Base-by-base conservation (phyloP, 1,139 yeast genomes). In the Debaryomyces singareniensis region DNA sequence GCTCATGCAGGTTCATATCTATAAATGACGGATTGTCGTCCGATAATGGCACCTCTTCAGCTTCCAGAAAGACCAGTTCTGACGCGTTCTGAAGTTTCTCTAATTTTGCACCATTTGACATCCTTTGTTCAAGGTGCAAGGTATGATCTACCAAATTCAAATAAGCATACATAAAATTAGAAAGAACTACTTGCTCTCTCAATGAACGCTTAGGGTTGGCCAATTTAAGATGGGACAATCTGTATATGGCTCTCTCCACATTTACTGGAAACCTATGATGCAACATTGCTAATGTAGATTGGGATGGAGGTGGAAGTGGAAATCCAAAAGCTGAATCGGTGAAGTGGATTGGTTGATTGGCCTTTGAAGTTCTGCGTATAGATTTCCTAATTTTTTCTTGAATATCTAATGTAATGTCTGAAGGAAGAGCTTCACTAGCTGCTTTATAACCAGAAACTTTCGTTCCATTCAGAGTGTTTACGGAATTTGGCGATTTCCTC, bases 131-230 rank as follows among this genome's bases (percentile, higher is more conserved):
- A 40, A 82, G 56, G 53, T 80, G 85, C 42, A 82, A 62, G 5
- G 91, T 80, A 45, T 89, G 96, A 54, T 91, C 94, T 35, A 91
- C 96, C 55, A 91, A 66, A 50, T 91, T 91, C 65, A 91, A 71
- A 57, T 91, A 91, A 0, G 97, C 93, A 53, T 91, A 91, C 98
- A 91, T 91, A 70, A 91, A 91, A 53, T 93, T 93, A 34, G 96
- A 85, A 41, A 91, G 59, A 30, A 91, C 56, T 2, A 91, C 98
- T 52, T 91, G 98, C 50, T 93, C 96, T 22, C 89, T 70, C 37
- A 91, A 62, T 13, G 94, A 94, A 34, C 97, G 65, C 49, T 86
- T 83, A 1, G 97, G 93, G 50, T 93, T 94, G 24, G 97, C 96
- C 42, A 91, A 67, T 54, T 91, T 91, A 51, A 91, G 61, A 55